These are phyloP conservation scores for Clohesyomyces aquaticus DNA, from an alignment of 495 filamentous ascomycete genomes.

Conservation along the genomic window DNA sequence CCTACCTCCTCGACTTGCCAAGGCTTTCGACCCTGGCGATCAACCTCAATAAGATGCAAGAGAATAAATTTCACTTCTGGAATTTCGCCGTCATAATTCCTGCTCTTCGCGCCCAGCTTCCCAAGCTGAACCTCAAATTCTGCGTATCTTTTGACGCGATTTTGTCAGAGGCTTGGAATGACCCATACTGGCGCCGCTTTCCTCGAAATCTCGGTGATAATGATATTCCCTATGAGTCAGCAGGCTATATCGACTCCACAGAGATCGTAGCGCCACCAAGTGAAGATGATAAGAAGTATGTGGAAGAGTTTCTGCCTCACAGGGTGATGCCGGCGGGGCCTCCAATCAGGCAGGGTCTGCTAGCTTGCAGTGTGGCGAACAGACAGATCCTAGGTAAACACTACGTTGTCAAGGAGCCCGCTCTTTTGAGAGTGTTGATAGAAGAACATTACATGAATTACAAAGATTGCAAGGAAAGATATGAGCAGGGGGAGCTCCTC, in stretches of 20 bases:
- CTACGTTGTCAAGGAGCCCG: slow-evolving; percentile 27
- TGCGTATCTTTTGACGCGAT: slow-evolving; percentile 19
- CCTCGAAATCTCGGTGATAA: not conserved
- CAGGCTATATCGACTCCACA: slow-evolving; percentile 12
- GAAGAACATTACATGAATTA: slow-evolving; percentile 17
- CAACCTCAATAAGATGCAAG: slow-evolving; percentile 7
- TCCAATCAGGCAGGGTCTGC: slow-evolving; percentile 3
- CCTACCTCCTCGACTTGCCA: slow-evolving; percentile 9
- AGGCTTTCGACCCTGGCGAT: slow-evolving; percentile 14
- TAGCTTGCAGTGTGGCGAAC: not conserved
- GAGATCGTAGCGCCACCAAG: slow-evolving; percentile 9
- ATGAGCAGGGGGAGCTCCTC: too few species aligned
- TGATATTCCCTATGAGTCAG: not conserved
- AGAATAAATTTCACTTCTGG: not conserved
- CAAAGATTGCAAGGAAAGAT: slow-evolving; percentile 2
- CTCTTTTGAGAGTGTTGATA: slow-evolving; percentile 22
- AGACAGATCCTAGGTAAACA: slow-evolving; percentile 9
- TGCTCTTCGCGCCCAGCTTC: slow-evolving; percentile 2
- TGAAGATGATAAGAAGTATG: slow-evolving; percentile 16
- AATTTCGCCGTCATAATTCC: slow-evolving; percentile 13
- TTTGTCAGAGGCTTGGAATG: slow-evolving; percentile 5
- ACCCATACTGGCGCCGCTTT: slow-evolving; percentile 4
- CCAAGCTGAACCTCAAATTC: slow-evolving; percentile 1
- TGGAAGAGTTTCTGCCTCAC: slow-evolving; percentile 7
- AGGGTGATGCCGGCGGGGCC: not conserved